Conservation (phyloP, 495 filamentous ascomycete species). For the Zalerion maritima region DNA sequence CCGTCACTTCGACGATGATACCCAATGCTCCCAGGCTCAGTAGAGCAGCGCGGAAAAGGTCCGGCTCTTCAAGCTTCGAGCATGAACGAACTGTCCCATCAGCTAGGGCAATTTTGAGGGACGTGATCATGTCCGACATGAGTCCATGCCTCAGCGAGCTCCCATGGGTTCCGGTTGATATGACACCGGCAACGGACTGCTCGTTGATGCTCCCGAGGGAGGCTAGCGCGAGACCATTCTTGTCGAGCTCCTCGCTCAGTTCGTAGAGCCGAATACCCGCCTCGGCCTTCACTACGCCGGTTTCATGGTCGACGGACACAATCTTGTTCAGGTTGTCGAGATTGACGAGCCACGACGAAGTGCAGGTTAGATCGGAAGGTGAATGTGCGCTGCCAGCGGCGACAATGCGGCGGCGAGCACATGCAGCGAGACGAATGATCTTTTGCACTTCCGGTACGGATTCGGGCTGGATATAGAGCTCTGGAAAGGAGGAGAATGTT, state of each 20-base stretch:
- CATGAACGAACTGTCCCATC: constrained; percentile 66
- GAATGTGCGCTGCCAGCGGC: constrained; percentile 81
- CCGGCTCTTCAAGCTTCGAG: constrained; percentile 50
- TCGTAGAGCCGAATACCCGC: constrained; percentile 69
- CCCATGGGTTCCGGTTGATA: constrained; percentile 86
- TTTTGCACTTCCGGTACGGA: constrained; percentile 69
- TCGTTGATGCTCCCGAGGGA: constrained; percentile 90
- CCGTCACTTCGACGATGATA: constrained; percentile 77
- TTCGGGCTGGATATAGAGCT: constrained; percentile 76
- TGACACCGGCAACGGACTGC: constrained; percentile 86
- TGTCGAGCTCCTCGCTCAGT: constrained; percentile 52
- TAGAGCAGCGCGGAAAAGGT: constrained; percentile 78
- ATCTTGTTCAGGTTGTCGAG: constrained; percentile 70
- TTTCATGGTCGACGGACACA: constrained; percentile 47
- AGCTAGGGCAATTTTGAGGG: constrained; percentile 65
- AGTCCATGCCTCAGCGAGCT: constrained; percentile 73
- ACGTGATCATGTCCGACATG: constrained; percentile 57
- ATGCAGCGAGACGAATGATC: constrained; percentile 63
- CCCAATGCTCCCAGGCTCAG: constrained; percentile 81
- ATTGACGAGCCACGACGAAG: constrained; percentile 87
- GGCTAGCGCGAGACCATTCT: constrained; percentile 62
- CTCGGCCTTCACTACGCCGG: constrained; percentile 56
- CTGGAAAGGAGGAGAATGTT: constrained; percentile 74
- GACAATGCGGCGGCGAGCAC: constrained; percentile 63
- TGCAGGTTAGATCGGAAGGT: constrained; percentile 83